A percentile compares a stretch with the other conserved stretches of the same genome.
These are phyloP conservation scores for Onygenales sp. DNA, from an alignment of 2,329 filamentous ascomycete species.

Conservation along the genomic window DNA sequence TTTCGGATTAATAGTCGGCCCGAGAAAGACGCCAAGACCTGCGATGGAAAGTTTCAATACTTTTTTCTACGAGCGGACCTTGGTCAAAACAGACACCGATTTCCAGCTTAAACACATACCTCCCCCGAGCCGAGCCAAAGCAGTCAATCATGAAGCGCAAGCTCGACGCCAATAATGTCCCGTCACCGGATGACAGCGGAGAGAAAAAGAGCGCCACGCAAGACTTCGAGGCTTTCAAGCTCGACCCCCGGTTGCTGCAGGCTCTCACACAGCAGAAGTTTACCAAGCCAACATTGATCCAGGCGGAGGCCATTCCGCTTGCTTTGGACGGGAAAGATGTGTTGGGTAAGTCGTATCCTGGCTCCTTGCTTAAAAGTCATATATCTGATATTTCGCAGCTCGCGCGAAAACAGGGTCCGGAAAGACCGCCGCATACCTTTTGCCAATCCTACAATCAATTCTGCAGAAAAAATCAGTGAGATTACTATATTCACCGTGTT, in stretches of 20 bases:
- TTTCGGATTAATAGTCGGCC: slow-evolving; percentile 4
- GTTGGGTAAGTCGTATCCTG: slow-evolving; percentile 39
- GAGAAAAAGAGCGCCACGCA: slow-evolving; percentile 14
- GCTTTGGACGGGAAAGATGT: slow-evolving; percentile 83
- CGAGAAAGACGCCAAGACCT: background rate
- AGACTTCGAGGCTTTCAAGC: slow-evolving; percentile 63
- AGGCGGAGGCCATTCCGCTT: slow-evolving; percentile 77
- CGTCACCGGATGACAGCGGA: slow-evolving; percentile 25
- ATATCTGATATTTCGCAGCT: slow-evolving; percentile 36
- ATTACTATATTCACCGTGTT: slow-evolving; percentile 2
- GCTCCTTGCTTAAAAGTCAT: background rate
- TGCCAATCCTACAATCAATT: slow-evolving; percentile 79
- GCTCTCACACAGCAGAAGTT: slow-evolving; percentile 78
- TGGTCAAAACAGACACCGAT: background rate
- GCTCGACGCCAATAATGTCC: slow-evolving; percentile 39
- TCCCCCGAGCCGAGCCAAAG: background rate
- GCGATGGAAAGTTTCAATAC: slow-evolving; percentile 1
- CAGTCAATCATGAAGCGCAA: slow-evolving; percentile 39
- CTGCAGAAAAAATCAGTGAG: slow-evolving; percentile 64
- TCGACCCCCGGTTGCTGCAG: slow-evolving; percentile 79
- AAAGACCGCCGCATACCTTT: slow-evolving; percentile 91
- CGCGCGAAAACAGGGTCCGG: slow-evolving; percentile 92
- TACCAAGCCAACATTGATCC: slow-evolving; percentile 76
- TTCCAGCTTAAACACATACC: background rate
- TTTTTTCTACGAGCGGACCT: background rate